These are phyloP conservation scores for Hibiscus tridactylites DNA, from an alignment of 345 rosid species.

Conservation along the genomic window DNA sequence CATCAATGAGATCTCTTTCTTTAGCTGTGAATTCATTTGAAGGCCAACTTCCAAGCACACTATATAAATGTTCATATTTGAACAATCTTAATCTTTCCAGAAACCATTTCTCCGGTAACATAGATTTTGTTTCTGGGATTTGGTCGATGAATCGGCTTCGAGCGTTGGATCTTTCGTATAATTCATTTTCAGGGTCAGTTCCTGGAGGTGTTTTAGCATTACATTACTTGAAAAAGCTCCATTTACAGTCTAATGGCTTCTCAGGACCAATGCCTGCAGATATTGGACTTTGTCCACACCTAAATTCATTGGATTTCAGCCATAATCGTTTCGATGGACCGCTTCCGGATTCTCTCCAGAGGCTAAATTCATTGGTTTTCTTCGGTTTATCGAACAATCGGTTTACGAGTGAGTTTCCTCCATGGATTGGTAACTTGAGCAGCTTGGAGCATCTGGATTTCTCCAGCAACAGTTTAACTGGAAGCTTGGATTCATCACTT, in stretches of 20 bases:
- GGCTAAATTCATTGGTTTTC: slow-evolving; percentile 30
- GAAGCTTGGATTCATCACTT: slow-evolving; percentile 48
- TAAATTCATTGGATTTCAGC: slow-evolving; percentile 50
- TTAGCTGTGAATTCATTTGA: slow-evolving; percentile 49
- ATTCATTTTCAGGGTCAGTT: slow-evolving; percentile 49
- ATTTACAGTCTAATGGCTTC: slow-evolving; percentile 46
- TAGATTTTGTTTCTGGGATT: slow-evolving; percentile 40
- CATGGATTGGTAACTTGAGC: slow-evolving; percentile 49
- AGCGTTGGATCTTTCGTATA: slow-evolving; percentile 65
- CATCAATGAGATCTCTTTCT: slow-evolving; percentile 50
- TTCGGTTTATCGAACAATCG: slow-evolving; percentile 47
- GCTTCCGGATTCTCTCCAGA: slow-evolving; percentile 44
- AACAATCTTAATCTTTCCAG: slow-evolving; percentile 60
- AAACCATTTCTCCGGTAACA: slow-evolving; percentile 56
- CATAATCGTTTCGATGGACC: slow-evolving; percentile 50
- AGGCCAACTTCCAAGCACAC: slow-evolving; percentile 53
- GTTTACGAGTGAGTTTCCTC: slow-evolving; percentile 57
- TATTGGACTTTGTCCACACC: slow-evolving; percentile 62
- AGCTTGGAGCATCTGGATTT: slow-evolving; percentile 49
- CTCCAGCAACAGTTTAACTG: slow-evolving; percentile 54
- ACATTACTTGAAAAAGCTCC: slow-evolving; percentile 50
- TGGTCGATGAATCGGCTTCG: slow-evolving; percentile 54
- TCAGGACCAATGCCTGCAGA: slow-evolving; percentile 63
- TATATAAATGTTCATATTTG: slow-evolving; percentile 43
- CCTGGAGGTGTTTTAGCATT: slow-evolving; percentile 42